These are phyloP conservation scores for Cyberlindnera meyerae DNA, from an alignment of 805 yeast genomes.

Conservation along the genomic window DNA sequence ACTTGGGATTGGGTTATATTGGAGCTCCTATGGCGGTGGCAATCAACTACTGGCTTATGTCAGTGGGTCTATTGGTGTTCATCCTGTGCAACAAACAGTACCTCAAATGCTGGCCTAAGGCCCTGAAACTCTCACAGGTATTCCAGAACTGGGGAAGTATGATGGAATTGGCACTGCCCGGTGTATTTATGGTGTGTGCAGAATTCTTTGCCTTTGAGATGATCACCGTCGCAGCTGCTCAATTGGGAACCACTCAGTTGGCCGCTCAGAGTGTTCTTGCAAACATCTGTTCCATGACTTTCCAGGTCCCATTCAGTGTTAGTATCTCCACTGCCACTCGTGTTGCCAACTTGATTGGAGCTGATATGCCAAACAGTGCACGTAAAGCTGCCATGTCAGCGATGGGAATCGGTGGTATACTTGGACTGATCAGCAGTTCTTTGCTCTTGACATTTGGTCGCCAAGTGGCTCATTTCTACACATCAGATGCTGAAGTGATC, in stretches of 20 bases:
- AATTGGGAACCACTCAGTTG: constrained; percentile 60
- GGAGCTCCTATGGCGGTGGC: constrained; percentile 82
- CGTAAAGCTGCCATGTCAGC: constrained; percentile 27
- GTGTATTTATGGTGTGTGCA: constrained; percentile 69
- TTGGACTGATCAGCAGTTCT: constrained; percentile 41
- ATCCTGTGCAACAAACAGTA: constrained; percentile 44
- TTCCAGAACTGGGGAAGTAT: constrained; percentile 49
- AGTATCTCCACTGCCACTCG: constrained; percentile 69
- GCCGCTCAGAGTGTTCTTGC: constrained; percentile 75
- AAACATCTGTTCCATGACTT: constrained; percentile 57
- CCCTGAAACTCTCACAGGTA: constrained; percentile 32
- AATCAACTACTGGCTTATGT: constrained; percentile 68
- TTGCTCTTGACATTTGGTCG: constrained; percentile 45
- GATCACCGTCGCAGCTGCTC: constrained; percentile 63
- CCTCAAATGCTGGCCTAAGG: constrained; percentile 54
- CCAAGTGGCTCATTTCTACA: constrained; percentile 52
- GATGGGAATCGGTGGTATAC: constrained; percentile 37
- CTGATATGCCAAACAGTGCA: constrained; percentile 43
- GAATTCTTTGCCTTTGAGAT: constrained; percentile 73
- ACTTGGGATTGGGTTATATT: constrained; percentile 67
- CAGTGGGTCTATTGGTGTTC: constrained; percentile 19
- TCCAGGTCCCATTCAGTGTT: constrained; percentile 68
- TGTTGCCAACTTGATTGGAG: constrained; percentile 68
- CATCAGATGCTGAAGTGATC: constrained; percentile 56
- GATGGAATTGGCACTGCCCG: constrained; percentile 59